A percentile compares a stretch with the other conserved stretches of the same genome.
Evolutionary conservation across 2,329 filamentous ascomycete species (phyloP).

Genomic region (Aspergillus udagawae): DNA sequence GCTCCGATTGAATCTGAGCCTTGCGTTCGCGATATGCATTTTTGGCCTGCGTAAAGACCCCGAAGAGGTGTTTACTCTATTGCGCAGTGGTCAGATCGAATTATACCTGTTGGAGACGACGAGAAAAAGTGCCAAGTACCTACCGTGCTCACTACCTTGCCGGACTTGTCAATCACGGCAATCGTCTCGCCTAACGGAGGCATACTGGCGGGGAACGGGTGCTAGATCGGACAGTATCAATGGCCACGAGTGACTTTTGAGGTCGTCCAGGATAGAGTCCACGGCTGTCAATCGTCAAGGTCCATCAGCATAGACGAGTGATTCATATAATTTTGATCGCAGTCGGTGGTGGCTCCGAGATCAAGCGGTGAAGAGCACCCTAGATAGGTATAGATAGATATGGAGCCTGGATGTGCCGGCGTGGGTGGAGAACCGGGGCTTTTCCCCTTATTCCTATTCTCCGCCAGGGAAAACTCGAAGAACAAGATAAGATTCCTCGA

Average conservation of each 20-base stretch:
- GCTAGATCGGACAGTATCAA: not conserved
- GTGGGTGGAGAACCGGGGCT: not conserved
- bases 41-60: conserved; percentile 88
- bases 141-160: conserved; percentile 86
- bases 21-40: conserved; percentile 85
- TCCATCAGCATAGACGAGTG: conserved; percentile 6
- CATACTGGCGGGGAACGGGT: conserved; percentile 16
- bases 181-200: conserved; percentile 62
- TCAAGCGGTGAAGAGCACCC: conserved; percentile 20
- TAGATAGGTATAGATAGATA: conserved; percentile 14
- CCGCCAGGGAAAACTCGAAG: conserved; percentile 2
- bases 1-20: conserved; percentile 70
- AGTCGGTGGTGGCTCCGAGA: conserved; percentile 12
- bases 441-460: conserved; percentile 6
- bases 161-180: conserved; percentile 85
- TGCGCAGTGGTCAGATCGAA: conserved; percentile 13
- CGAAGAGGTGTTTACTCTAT: conserved; percentile 83
- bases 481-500: not conserved
- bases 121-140: conserved; percentile 33
- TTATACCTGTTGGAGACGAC: conserved; percentile 2
- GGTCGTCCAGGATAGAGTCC: not conserved
- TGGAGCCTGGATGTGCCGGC: not conserved
- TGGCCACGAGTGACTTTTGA: not conserved
- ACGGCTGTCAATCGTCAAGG: conserved; percentile 9
- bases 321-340: not conserved